Base-by-base conservation (phyloP, 805 yeast genomes). In the Vanderwaltozyma verrucispora region DNA sequence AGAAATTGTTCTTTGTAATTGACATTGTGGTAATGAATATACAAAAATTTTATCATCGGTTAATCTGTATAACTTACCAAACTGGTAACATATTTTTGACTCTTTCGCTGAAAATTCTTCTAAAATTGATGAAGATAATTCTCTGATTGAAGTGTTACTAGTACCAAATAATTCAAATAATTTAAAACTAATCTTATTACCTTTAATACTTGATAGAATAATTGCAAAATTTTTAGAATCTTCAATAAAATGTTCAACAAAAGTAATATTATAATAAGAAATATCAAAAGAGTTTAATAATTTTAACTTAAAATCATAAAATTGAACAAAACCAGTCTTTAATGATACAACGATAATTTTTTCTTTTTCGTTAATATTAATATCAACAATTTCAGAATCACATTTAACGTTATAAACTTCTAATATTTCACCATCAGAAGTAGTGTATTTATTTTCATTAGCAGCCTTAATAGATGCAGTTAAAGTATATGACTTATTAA, bases 301-400 rank as follows among this genome's bases (percentile, higher is more conserved):
- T 35, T 46, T 52, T 36, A 53, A 39, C n/a, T 48, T 37, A 18
- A 42, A 42, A 27, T 51, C 54, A 40, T 47, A 58, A 13, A 52
- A 39, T 37, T 54, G 56, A 20, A 60, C 45, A 14, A 51, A 39
- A 14, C 64, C 64, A 35, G 47, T 49, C 36, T 50, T 41, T 18
- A 58, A 47, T 5, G 55, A 49, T 2, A 43, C 50, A 14, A 49
- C 37, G 13, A 57, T 49, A 3, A 32, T 30, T 4, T 28, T 29
- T n/a, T 37, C 30, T 12, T 33, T 36, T 2, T 36, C 33, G 14
- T 43, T 36, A n/a, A 54, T 45, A 28, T 49, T 48, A 4, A 54
- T 35, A 14, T 41, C 43, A 6, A 46, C 43, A 11, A 48, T 48
- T 28, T 39, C 44, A 20, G 31, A 41, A 17, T 49, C 46, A 14